Evolutionary conservation across 495 filamentous ascomycete species (phyloP).

Genomic region (Glarea lozoyensis): DNA sequence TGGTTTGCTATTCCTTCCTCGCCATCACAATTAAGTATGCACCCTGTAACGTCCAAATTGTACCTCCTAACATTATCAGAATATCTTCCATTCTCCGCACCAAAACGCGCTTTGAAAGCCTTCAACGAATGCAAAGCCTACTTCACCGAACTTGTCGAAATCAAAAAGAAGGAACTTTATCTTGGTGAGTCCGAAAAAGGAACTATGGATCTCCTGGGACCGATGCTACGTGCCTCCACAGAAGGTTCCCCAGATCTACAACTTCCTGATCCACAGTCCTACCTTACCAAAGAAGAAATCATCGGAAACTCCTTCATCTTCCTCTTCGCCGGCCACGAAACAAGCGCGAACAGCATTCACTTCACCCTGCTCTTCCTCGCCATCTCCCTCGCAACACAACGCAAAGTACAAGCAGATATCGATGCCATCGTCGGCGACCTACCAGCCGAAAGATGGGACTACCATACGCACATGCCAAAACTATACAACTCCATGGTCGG

Average conservation of each 20-base stretch:
- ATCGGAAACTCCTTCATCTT: slow-evolving; percentile 65
- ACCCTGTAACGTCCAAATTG: too few relatives aligned
- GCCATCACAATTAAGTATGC: too few relatives aligned
- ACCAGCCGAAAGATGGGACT: slow-evolving; percentile 49
- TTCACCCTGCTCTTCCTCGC: slow-evolving; percentile 48
- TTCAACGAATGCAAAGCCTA: slow-evolving; percentile 10
- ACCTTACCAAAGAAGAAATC: slow-evolving; percentile 37
- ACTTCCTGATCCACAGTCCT: not conserved
- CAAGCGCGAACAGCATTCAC: slow-evolving; percentile 58
- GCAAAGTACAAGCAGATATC: slow-evolving; percentile 50
- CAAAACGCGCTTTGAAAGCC: slow-evolving; percentile 4
- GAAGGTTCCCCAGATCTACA: slow-evolving; percentile 7
- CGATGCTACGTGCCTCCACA: slow-evolving; percentile 11
- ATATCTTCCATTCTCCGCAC: slow-evolving; percentile 10
- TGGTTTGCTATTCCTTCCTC: too few relatives aligned
- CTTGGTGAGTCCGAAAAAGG: slow-evolving; percentile 7
- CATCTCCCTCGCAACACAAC: slow-evolving; percentile 45
- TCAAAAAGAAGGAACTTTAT: slow-evolving; percentile 8
- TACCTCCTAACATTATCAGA: too few relatives aligned
- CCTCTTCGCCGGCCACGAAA: slow-evolving; percentile 65
- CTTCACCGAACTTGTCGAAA: slow-evolving; percentile 12
- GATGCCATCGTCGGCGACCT: slow-evolving; percentile 43
- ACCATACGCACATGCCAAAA: slow-evolving; percentile 35
- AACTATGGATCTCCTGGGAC: slow-evolving; percentile 14
- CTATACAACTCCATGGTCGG: slow-evolving; percentile 50